Percentiles rank a stretch among this genome's conserved stretches.
These are phyloP conservation scores for Berkeleyomyces basicola DNA, from an alignment of 2,329 filamentous ascomycete genomes.

Conservation along the genomic window DNA sequence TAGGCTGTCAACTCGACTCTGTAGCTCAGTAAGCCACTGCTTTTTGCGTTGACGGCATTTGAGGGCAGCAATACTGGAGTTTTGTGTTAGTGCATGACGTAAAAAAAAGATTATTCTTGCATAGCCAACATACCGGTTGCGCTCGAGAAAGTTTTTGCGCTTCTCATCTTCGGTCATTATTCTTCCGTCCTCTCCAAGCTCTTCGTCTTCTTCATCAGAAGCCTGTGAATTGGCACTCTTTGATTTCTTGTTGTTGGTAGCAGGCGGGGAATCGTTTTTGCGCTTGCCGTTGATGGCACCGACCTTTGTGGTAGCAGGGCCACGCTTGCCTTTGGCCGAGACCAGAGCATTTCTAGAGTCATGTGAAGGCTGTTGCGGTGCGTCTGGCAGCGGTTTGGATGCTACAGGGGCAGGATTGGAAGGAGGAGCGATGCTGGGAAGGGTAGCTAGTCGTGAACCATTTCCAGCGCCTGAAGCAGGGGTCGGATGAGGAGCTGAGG, in stretches of 20 bases:
- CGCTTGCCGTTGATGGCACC: constrained; percentile 44
- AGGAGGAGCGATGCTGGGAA: neutral
- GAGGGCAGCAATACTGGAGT: constrained; percentile 67
- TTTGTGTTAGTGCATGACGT: constrained; percentile 13
- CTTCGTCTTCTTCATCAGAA: constrained; percentile 14
- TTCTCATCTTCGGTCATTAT: constrained; percentile 99
- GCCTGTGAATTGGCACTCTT: constrained; percentile 37
- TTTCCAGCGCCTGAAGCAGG: neutral
- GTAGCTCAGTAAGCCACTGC: constrained; percentile 91
- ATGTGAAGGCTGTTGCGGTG: constrained; percentile 20
- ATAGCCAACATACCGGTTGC: constrained; percentile 58
- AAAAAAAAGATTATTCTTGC: neutral
- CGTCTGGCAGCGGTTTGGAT: constrained; percentile 32
- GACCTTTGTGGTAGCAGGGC: constrained; percentile 16
- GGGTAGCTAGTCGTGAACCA: neutral
- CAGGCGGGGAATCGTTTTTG: constrained; percentile 33
- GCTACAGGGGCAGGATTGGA: constrained; percentile 30
- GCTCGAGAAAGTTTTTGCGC: constrained; percentile 90
- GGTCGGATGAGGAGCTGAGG: neutral
- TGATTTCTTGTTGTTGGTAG: constrained; percentile 56
- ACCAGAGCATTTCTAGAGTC: constrained; percentile 14
- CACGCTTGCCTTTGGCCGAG: constrained; percentile 5
- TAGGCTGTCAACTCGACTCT: constrained; percentile 87
- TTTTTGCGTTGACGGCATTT: constrained; percentile 98
- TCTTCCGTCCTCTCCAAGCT: constrained; percentile 34